A percentile compares a stretch with the other conserved stretches of the same genome.
Conservation (phyloP, 805 yeast genomes). For the Peterozyma toletana region DNA sequence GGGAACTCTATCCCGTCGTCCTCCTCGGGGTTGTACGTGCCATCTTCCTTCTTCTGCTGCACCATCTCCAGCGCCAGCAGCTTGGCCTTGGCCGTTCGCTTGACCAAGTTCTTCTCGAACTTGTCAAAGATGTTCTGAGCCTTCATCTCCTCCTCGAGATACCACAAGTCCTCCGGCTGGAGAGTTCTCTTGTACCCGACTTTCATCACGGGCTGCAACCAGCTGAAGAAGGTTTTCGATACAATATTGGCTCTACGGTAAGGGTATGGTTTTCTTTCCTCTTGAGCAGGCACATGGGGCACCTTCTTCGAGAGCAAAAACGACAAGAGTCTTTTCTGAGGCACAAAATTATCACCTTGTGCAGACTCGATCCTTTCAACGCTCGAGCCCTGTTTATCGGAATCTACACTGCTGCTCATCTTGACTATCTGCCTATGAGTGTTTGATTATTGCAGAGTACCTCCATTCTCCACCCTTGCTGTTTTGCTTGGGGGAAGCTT, state of each 20-base stretch:
- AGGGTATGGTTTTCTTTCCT: constrained; percentile 43
- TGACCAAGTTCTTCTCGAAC: constrained; percentile 27
- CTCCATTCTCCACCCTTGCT: too few species aligned
- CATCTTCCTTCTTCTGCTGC: constrained; percentile 21
- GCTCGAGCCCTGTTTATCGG: too few species aligned
- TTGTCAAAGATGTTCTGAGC: constrained; percentile 29
- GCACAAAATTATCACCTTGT: constrained; percentile 1
- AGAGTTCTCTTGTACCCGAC: constrained; percentile 69
- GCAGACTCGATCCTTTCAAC: background rate
- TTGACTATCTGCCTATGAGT: too few species aligned
- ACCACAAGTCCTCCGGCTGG: constrained; percentile 56
- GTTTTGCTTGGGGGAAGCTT: too few species aligned
- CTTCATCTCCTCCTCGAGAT: constrained; percentile 31
- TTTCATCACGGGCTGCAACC: constrained; percentile 59
- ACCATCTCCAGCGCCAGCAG: constrained; percentile 22
- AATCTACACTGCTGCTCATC: too few species aligned
- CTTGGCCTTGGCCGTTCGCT: constrained; percentile 16
- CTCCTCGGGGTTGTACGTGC: constrained; percentile 27
- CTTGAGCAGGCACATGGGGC: constrained; percentile 46
- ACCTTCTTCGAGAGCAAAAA: constrained; percentile 28
- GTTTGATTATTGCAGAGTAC: too few species aligned
- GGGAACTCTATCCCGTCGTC: constrained; percentile 24
- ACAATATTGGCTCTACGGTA: constrained; percentile 28
- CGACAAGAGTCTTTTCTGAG: constrained; percentile 27
- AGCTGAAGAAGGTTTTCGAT: constrained; percentile 46